Conservation (phyloP, 1,284 basidiomycete species). For the Ustilago esculenta region DNA sequence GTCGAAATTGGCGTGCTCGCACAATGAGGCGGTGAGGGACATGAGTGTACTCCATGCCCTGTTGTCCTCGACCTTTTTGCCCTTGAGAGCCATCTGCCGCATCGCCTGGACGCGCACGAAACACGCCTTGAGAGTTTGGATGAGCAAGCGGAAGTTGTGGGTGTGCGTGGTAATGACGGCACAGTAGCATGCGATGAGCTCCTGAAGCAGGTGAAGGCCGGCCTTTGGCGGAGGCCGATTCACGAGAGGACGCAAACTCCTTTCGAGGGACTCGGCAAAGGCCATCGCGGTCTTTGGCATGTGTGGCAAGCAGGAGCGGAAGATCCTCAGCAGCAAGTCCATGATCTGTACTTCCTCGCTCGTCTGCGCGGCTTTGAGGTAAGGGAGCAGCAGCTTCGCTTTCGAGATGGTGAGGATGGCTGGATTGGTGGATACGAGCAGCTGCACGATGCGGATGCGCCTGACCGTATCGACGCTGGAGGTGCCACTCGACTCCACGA, state of each 20-base stretch:
- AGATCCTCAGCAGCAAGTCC: slow-evolving; percentile 75
- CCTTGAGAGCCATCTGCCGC: slow-evolving; percentile 26
- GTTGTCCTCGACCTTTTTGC: slow-evolving; percentile 40
- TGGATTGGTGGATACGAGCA: slow-evolving; percentile 82
- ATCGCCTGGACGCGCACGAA: slow-evolving; percentile 42
- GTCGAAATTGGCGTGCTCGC: slow-evolving; percentile 89
- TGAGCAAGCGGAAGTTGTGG: slow-evolving; percentile 80
- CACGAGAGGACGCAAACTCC: slow-evolving; percentile 80
- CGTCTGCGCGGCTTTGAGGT: slow-evolving; percentile 82
- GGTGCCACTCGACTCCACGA: slow-evolving; percentile 83
- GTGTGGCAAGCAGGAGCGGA: slow-evolving; percentile 81
- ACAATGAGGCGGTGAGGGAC: slow-evolving; percentile 72
- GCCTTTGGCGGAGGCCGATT: slow-evolving; percentile 73
- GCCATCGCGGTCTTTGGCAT: slow-evolving; percentile 76
- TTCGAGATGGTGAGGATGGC: slow-evolving; percentile 80
- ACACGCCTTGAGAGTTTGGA: slow-evolving; percentile 71
- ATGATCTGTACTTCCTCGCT: slow-evolving; percentile 77
- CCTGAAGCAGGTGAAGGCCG: slow-evolving; percentile 71
- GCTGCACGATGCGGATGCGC: slow-evolving; percentile 80
- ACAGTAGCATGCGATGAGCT: slow-evolving; percentile 90
- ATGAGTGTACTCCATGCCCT: slow-evolving; percentile 47
- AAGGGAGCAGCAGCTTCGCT: slow-evolving; percentile 83
- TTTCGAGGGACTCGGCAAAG: slow-evolving; percentile 78
- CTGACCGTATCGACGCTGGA: slow-evolving; percentile 67
- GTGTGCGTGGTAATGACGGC: slow-evolving; percentile 84